phyloP scores from a whole-genome alignment of 495 filamentous ascomycete species.

The Podospora anserina region DNA sequence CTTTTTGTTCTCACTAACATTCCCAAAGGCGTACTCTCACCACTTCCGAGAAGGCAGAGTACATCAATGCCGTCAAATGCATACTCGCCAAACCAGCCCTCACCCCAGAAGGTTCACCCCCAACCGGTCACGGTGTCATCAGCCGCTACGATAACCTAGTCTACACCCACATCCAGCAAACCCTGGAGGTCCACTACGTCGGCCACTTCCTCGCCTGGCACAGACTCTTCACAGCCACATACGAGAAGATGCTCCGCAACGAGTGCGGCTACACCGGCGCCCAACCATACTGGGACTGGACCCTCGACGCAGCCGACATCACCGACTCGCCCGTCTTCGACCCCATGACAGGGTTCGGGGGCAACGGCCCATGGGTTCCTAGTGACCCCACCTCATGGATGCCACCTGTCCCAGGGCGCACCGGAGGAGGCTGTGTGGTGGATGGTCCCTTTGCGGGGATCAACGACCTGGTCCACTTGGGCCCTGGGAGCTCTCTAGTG shows the following conservation, averaged over 20 bases:
- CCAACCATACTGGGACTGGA: slow-evolving; percentile 46
- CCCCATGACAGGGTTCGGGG: slow-evolving; percentile 33
- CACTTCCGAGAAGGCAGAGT: slow-evolving; percentile 15
- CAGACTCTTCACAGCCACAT: slow-evolving; percentile 37
- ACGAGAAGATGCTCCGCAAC: slow-evolving; percentile 37
- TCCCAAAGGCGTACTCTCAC: slow-evolving; percentile 22
- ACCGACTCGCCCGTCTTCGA: slow-evolving; percentile 38
- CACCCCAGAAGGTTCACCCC: slow-evolving; percentile 11
- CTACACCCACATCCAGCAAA: slow-evolving; percentile 40
- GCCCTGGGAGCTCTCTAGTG: slow-evolving; percentile 22
- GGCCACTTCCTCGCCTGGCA: slow-evolving; percentile 45
- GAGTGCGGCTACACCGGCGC: slow-evolving; percentile 39
- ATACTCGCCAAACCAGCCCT: slow-evolving; percentile 21
- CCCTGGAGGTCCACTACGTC: slow-evolving; percentile 36
- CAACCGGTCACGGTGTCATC: slow-evolving; percentile 21
- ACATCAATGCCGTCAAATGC: slow-evolving; percentile 25
- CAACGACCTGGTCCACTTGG: slow-evolving; percentile 18
- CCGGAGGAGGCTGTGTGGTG: slow-evolving; percentile 35
- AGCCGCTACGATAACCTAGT: slow-evolving; percentile 40
- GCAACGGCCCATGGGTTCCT: slow-evolving; percentile 21
- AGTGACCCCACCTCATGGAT: slow-evolving; percentile 13
- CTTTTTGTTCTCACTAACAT: background rate
- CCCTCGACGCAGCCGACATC: slow-evolving; percentile 34
- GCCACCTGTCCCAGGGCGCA: slow-evolving; percentile 25
- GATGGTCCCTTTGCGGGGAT: slow-evolving; percentile 34